Conservation (phyloP, 2,329 filamentous ascomycete species). For the Ophiosphaerella herpotricha region DNA sequence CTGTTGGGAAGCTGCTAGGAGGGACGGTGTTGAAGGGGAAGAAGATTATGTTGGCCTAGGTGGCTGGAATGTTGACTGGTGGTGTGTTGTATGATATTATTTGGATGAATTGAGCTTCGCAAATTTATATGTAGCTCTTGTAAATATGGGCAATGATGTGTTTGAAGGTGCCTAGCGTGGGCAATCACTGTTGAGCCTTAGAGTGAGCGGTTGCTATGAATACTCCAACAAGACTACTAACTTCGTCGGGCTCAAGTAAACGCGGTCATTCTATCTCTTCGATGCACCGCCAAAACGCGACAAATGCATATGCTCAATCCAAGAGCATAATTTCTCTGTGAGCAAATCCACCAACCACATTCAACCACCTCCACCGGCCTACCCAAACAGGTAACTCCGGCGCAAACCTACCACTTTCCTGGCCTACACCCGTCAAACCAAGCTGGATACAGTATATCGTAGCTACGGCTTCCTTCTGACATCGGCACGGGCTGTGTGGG, state of each 20-base stretch:
- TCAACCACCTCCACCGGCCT: not conserved
- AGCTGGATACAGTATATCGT: conserved; percentile 25
- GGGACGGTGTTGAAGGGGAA: conserved; percentile 56
- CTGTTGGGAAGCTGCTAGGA: conserved; percentile 66
- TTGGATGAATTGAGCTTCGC: not conserved
- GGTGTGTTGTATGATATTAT: not conserved
- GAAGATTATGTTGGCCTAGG: conserved; percentile 50
- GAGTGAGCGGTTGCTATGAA: not conserved
- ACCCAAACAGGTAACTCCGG: conserved; percentile 1
- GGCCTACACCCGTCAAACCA: not conserved
- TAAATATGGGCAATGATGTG: not conserved
- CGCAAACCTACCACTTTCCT: not conserved
- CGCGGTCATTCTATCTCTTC: not conserved
- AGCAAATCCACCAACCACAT: not conserved
- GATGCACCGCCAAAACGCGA: not conserved
- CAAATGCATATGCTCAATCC: too few relatives aligned
- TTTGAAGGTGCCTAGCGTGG: too few relatives aligned
- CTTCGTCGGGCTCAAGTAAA: not conserved
- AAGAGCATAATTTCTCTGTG: too few relatives aligned
- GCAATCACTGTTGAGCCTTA: too few relatives aligned
- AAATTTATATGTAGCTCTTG: too few relatives aligned
- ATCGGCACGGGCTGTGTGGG: conserved; percentile 1
- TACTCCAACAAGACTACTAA: not conserved
- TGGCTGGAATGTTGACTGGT: not conserved
- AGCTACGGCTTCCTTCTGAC: conserved; percentile 1